phyloP scores from a whole-genome alignment of 2,329 filamentous ascomycete species.

The Aspergillus hiratsukae region DNA sequence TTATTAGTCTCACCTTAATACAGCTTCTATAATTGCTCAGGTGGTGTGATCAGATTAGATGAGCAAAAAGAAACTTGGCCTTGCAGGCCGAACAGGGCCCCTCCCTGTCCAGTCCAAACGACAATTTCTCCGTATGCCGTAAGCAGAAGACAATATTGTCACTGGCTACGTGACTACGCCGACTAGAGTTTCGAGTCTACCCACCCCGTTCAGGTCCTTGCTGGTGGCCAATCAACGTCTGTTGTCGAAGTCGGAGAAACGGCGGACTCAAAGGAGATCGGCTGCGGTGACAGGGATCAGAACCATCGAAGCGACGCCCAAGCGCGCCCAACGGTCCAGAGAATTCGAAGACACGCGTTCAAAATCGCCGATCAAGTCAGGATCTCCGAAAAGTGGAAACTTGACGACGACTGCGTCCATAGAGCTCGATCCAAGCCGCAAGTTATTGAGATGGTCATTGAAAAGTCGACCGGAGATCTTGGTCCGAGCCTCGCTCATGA shows the following conservation, averaged over 20 bases:
- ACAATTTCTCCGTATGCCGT: slow-evolving; percentile 5
- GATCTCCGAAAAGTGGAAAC: not conserved
- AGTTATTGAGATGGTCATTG: slow-evolving; percentile 10
- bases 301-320: not conserved
- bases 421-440: slow-evolving; percentile 9
- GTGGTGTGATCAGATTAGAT: slow-evolving; percentile 2
- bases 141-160: slow-evolving; percentile 8
- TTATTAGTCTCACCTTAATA: not conserved
- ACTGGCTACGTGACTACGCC: slow-evolving; percentile 9
- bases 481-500: slow-evolving; percentile 11
- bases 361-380: not conserved
- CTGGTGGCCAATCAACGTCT: slow-evolving; percentile 9
- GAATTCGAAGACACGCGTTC: not conserved
- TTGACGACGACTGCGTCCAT: slow-evolving; percentile 3
- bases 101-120: slow-evolving; percentile 15
- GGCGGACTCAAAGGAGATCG: slow-evolving; percentile 6
- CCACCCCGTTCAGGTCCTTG: slow-evolving; percentile 5
- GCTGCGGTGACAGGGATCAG: not conserved
- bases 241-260: slow-evolving; percentile 1
- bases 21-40: not conserved
- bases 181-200: slow-evolving; percentile 14
- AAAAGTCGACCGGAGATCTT: slow-evolving; percentile 12
- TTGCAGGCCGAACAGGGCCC: slow-evolving; percentile 12
- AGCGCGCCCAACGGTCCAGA: not conserved
- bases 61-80: not conserved